Conservation (phyloP, 345 rosid species). For the Corchorus olitorius region DNA sequence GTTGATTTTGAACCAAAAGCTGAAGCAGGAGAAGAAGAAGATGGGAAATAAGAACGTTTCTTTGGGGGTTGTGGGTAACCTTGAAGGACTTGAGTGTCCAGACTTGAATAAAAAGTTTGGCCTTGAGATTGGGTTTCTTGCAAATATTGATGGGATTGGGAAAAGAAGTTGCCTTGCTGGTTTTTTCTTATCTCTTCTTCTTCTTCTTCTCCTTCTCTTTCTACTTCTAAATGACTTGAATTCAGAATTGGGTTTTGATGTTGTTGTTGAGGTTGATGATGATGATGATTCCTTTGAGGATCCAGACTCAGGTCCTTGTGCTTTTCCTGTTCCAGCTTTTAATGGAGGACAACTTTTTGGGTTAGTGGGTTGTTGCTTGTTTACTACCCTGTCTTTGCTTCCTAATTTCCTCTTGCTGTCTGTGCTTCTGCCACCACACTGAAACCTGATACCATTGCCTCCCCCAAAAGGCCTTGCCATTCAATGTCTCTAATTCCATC, state of each 20-base stretch:
- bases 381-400: conserved; percentile 23
- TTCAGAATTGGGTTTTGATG: conserved; percentile 5
- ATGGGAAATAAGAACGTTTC: conserved; percentile 40
- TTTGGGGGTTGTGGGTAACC: conserved; percentile 37
- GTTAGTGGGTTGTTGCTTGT: conserved; percentile 25
- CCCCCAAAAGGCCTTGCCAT: conserved; percentile 36
- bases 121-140: conserved; percentile 23
- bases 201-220: not conserved
- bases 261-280: conserved; percentile 46
- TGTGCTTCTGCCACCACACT: conserved; percentile 49
- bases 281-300: conserved; percentile 52
- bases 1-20: conserved; percentile 31
- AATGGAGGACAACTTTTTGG: conserved; percentile 24
- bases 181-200: not conserved
- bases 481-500: conserved; percentile 17
- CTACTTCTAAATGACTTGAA: not conserved
- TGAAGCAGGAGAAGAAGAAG: conserved; percentile 35
- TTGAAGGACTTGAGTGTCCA: conserved; percentile 25
- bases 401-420: conserved; percentile 39
- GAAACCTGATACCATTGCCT: conserved; percentile 40
- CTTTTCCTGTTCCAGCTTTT: conserved; percentile 65
- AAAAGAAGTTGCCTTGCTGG: conserved; percentile 16
- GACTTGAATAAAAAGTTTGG: conserved; percentile 33
- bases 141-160: conserved; percentile 20
- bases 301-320: conserved; percentile 54